Base-by-base conservation (phyloP, 1,139 yeast genomes). In the Candida tunisiensis region DNA sequence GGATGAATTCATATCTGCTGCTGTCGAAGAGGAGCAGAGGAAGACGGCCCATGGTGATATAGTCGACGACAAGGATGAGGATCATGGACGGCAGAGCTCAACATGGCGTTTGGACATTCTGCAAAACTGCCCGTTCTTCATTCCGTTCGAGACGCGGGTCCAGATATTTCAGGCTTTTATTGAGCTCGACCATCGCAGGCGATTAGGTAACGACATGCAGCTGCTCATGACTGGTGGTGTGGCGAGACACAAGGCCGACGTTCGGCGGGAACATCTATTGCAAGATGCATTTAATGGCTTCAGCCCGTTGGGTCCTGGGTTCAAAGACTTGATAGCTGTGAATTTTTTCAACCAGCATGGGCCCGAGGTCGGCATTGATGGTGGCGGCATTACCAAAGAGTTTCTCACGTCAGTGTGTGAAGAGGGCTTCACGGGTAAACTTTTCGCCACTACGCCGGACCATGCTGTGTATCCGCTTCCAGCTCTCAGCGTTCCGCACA, bases 321-420 rank as follows among this genome's bases (percentile, higher is more conserved):
- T 88, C 47, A 80, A 77, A 41, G 47, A 63, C 15, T 62, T 59
- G 20, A 51, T 85, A 10, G 57, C 66, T 2, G 83, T 88, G 3
- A 62, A 65, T 5, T 83, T 88, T 42, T 57, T 56, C 27, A 78
- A 79, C 42, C 68, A 74, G 49, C 93, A 92, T 1, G 69, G 65
- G 16, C 65, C 59, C 24, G 92, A 78, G 42, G 88, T 78, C 1
- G 98, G 98, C 1, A 75, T 88, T 29, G 98, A 88, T 50, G 98
- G 98, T 4, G 98, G 98, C 8, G 98, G 98, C 2, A 59, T 88
- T 14, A 85, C 96, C 0, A 85, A 88, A 47, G 98, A 88, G 42
- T 74, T 88, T 38, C 54, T 88, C 30, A 82, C 88, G 2, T 60
- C 75, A 27, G 73, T 82, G 1, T 69, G 75, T 2, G 57, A 57